Conservation (phyloP, 805 yeast genomes). For the Candida bentonensis region DNA sequence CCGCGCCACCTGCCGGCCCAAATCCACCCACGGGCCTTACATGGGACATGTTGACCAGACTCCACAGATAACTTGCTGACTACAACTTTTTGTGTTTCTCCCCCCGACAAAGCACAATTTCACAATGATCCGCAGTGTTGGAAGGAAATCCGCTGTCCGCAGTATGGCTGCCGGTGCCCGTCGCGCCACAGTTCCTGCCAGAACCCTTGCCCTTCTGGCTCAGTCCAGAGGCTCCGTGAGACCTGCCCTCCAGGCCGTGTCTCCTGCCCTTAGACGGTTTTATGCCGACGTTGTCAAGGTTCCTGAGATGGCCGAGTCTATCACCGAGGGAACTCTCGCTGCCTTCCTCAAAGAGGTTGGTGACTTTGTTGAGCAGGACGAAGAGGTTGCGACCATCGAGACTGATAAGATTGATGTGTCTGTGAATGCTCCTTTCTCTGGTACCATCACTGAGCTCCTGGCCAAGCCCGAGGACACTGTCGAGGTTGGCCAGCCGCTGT, state of each 20-base stretch:
- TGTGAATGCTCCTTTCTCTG: slow-evolving; percentile 87
- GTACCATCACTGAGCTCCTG: slow-evolving; percentile 73
- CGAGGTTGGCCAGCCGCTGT: slow-evolving; percentile 85
- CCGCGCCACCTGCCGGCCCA: not conserved
- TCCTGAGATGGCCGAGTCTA: slow-evolving; percentile 97
- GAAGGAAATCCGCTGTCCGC: not conserved
- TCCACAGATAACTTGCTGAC: not conserved
- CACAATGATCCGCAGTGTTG: not conserved
- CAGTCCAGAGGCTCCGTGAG: slow-evolving; percentile 1
- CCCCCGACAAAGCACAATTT: too few species aligned
- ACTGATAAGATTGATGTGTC: slow-evolving; percentile 97
- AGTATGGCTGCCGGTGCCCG: slow-evolving; percentile 3
- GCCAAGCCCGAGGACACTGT: slow-evolving; percentile 85
- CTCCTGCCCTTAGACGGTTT: slow-evolving; percentile 7
- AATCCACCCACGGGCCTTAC: not conserved
- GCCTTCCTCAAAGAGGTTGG: slow-evolving; percentile 54
- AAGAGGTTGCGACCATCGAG: slow-evolving; percentile 90
- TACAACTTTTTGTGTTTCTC: not conserved
- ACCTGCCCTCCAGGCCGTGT: not conserved
- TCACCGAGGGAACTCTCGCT: slow-evolving; percentile 89
- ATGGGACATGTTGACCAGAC: not conserved
- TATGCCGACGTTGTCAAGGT: slow-evolving; percentile 53
- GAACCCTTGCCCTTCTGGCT: slow-evolving; percentile 3
- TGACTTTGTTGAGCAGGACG: slow-evolving; percentile 75
- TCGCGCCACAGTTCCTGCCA: slow-evolving; percentile 4